Base-by-base conservation (phyloP, 2,329 filamentous ascomycete species). In the Scedosporium apiospermum region DNA sequence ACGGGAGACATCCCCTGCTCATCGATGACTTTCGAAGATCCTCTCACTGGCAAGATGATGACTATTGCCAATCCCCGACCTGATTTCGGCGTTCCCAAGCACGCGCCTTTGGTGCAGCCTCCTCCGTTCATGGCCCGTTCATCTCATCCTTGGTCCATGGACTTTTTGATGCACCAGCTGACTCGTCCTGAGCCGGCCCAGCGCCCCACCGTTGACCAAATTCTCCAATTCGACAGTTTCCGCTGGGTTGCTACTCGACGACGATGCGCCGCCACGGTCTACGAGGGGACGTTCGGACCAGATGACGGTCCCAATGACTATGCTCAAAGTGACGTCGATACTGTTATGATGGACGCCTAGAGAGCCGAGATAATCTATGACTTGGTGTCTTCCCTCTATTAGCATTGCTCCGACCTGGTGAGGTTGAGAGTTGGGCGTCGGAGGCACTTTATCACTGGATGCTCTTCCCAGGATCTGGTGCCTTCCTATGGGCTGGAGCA, bases 201-300 rank as follows among this genome's bases (percentile, higher is more conserved):
- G 59, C 89, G 95, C 61, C 95, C 93, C 4, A 84, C 82, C 1
- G 84, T 91, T 26, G 82, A 88, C 61, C 84, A 96, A 66, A 77
- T 99, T 10, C 82, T 96, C 57, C 77, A 83, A 57, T 83, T 87
- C 1, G 85, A 87, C 58, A 91, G 91, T 26, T 82, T 96, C 61
- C 83, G 82, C 65, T 99, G 95, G 90, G 88, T 96, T 38, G 83
- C 87, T 62, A 77, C 80, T 60, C 87, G 92, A 65, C 87, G 92
- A 62, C 87, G 89, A 62, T 90, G 92, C 10, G 90, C 92, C 55
- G 95, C 95, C n/a, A 97, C 92, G 0, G 87, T 99, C 61, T 99
- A 90, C 69, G 95, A 99, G 76, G 95, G 95, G 65, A 95, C 91
- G 72, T 99, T 93, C 89, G 95, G 95, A 3, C 93, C 93, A 38